Base-by-base conservation (phyloP, 2,329 filamentous ascomycete genomes). In the Phoma sp. region DNA sequence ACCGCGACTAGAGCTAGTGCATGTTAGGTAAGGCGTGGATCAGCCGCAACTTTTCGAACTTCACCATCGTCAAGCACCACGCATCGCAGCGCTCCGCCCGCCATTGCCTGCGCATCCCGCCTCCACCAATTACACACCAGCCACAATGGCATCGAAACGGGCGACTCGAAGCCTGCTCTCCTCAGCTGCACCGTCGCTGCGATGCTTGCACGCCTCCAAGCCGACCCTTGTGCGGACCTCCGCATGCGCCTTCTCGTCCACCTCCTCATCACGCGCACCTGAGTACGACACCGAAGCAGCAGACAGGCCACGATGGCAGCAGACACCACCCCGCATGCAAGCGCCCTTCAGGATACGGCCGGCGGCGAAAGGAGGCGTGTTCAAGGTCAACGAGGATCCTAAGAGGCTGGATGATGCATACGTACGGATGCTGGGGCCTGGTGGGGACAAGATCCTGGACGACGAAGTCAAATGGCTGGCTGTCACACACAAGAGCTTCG, bases 401-500 rank as follows among this genome's bases (percentile, higher is more conserved):
- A 81, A 80, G 61, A 81, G 82, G 68, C 81, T 99, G 49, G 89
- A 98, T 73, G 80, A 84, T 42, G 89, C 92, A 75, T 96, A 97
- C 75, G 82, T 84, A 62, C 81, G 82, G 47, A 84, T 98, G 64
- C 78, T 98, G 49, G 93, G 93, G 5, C 81, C 80, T 39, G 86
- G 84, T 38, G 91, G 90, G 52, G 85, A 90, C 63, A 84, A 83
- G 65, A 74, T 95, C 73, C 81, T 99, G 53, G 87, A 89, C 2
- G 93, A 97, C 14, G 93, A 99, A 78, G 82, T 95, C 58, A 98
- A 97, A 79, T 99, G 95, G 95, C 80, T 98, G 69, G 93, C 93
- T 25, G 86, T 99, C 50, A 99, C 95, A 62, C 95, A 98, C 77
- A 98, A 98, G 84, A 97, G 92, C 77, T 98, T 96, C 71, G 93